Base-by-base conservation (phyloP, 176 grass and related monocot species). In the Phoenix dactylifera region DNA sequence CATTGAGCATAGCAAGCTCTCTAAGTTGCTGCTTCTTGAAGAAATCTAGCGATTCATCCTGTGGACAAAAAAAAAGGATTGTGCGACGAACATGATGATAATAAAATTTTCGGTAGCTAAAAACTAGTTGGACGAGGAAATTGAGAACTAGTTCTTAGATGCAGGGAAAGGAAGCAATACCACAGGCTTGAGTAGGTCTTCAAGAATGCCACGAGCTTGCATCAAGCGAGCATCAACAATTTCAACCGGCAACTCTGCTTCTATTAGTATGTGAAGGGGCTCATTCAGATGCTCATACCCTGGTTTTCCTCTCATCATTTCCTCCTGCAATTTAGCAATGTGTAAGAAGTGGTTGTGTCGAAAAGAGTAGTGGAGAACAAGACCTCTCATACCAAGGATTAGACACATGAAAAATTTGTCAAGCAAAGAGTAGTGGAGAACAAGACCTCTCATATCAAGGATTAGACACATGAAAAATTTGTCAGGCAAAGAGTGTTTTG, bases 261-360 rank as follows among this genome's bases (percentile, higher is more conserved):
- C 77, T 50, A 80, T 66, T 22, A 80, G 51, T 62, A 80, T 54
- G 23, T 80, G 77, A 44, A 80, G 77, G 60, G 77, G 77, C 23
- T 80, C 70, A 51, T 80, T 73, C 22, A 80, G 70, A 61, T 80
- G 77, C 52, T 80, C 77, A 63, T 80, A 80, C 18, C 77, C 77
- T 63, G 77, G 58, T 35, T 74, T 80, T 16, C 77, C 77, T 20
- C 77, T 67, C 77, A 80, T 80, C 70, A 80, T 19, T 3, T 74
- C 77, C 66, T 80, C 77, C 77, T 80, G 67, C 20, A 68, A 35
- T 49, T 50, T 57, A 12, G 39, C 56, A 62, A 29, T 55, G 9
- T 16, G 18, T 44, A 14, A 44, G 35, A 44, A 14, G 1, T 1
- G 35, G 35, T 44, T 14, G 35, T 44, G 35, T 1, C 35, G 3